Percentiles rank a stretch among this genome's conserved stretches.
Conservation (phyloP, 371 early-diverging fungal genomes). For the Rhizomucor pusillus region DNA sequence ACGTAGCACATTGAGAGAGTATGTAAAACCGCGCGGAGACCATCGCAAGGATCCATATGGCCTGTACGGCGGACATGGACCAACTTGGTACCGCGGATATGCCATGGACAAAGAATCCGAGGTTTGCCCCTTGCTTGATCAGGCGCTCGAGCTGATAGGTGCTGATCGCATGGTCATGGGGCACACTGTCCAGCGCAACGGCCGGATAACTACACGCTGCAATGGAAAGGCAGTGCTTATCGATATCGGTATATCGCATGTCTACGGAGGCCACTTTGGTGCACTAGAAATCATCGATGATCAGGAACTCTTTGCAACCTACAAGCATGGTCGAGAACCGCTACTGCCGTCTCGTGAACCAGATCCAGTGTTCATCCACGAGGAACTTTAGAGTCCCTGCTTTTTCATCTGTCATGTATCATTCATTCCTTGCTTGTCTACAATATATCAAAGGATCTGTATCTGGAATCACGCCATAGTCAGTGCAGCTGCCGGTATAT, state of each 20-base stretch:
- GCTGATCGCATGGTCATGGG: conserved; percentile 79
- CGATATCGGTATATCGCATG: conserved; percentile 73
- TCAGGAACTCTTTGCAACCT: conserved; percentile 25
- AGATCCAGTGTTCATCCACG: no score
- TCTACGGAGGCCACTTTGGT: conserved; percentile 62
- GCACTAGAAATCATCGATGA: conserved; percentile 58
- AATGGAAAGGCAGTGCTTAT: conserved; percentile 63
- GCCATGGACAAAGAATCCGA: conserved; percentile 52
- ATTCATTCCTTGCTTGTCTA: no score
- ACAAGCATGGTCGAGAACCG: conserved; percentile 16
- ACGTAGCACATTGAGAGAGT: conserved; percentile 29
- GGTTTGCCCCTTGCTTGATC: conserved; percentile 49
- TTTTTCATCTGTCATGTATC: no score
- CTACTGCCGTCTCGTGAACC: background rate
- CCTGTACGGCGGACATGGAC: conserved; percentile 46
- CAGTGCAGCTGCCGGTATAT: no score
- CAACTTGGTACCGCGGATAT: conserved; percentile 68
- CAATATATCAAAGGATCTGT: no score
- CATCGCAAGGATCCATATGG: conserved; percentile 27
- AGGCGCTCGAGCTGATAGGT: conserved; percentile 50
- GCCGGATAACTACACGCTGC: conserved; percentile 64
- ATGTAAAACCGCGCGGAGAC: conserved; percentile 23
- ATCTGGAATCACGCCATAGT: no score
- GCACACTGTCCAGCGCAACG: conserved; percentile 70
- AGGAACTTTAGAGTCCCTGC: no score